Evolutionary conservation across 2,329 filamentous ascomycete genomes (phyloP), one percentile per base, ranked within the genome.

Genomic region (Pseudogymnoascus verrucosus): DNA sequence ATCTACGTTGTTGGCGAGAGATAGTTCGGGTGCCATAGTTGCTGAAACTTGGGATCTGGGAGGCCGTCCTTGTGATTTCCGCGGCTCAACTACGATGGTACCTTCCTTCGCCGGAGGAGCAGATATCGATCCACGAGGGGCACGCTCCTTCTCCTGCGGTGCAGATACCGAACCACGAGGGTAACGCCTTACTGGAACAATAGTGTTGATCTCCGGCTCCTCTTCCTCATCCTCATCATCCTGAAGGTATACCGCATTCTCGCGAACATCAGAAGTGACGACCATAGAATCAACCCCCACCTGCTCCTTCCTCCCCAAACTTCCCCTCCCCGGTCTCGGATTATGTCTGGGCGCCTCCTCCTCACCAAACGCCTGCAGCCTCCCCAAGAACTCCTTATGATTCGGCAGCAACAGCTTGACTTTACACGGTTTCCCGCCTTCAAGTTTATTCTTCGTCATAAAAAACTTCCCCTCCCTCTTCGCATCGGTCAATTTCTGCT

Each of bases 401-500:
- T 34, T 59, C 26, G 51, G 51, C 26, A 59, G 11, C 31, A 11
- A 6, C 5, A 64, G 16, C 59, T 64, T 64, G 6, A 64, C 36
- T 14, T 36, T 64, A 31, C 40, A 51, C n/a, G 63, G 16, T 11
- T 21, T 14, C n/a, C 63, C 57, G 16, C 63, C 63, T 31, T 61
- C n/a, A 36, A 64, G 63, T 16, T 44, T 37, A 62, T 62, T 44
- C 12, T 44, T 36, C 23, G 57, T 62, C 63, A 62, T 64, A 40
- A 42, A 64, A 36, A 31, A 64, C 3, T 23, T 28, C 5, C 36
- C 63, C 5, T 62, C 42, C 61, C 34, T 47, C 12, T 23, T 39
- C 47, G 5, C 60, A 64, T 64, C 42, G 62, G 60, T 67, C 63
- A 8, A 70, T 69, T 8, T 64, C 70, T 64, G 62, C 66, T 12